phyloP scores from a whole-genome alignment of 2,329 filamentous ascomycete species.

The Teratosphaeria gauchensis region DNA sequence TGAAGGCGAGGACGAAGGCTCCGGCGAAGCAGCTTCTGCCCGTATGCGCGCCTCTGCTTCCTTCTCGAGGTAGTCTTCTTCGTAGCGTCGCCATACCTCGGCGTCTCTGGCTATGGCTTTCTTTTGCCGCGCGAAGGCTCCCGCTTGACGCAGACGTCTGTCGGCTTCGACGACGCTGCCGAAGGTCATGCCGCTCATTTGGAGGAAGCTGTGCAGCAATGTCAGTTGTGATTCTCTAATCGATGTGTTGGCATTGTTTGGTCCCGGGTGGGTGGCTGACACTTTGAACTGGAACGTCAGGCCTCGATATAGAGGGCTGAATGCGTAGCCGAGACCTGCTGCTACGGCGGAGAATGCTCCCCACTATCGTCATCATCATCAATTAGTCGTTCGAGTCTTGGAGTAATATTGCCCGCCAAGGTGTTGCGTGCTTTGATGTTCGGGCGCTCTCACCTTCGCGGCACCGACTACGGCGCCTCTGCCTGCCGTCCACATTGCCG shows the following conservation, averaged over 20 bases:
- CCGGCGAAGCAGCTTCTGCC: background rate
- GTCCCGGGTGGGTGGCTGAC: constrained; percentile 38
- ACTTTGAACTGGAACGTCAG: constrained; percentile 69
- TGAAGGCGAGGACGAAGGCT: too few species aligned
- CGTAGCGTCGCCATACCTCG: constrained; percentile 59
- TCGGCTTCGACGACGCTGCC: constrained; percentile 72
- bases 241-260: background rate
- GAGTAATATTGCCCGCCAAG: too few species aligned
- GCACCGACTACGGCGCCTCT: constrained; percentile 59
- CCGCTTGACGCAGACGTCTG: constrained; percentile 55
- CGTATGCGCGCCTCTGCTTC: constrained; percentile 5
- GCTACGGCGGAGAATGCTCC: constrained; percentile 55
- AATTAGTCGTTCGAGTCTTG: background rate
- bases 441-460: constrained; percentile 42
- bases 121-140: constrained; percentile 54
- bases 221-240: background rate
- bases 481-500: constrained; percentile 62
- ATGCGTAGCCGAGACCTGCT: constrained; percentile 51
- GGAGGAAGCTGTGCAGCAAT: constrained; percentile 52
- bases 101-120: constrained; percentile 54
- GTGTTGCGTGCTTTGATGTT: background rate
- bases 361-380: constrained; percentile 41
- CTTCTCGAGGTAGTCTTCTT: constrained; percentile 43
- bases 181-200: constrained; percentile 79
- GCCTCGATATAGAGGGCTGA: constrained; percentile 63